These are phyloP conservation scores for Candida ortonii DNA, from an alignment of 805 yeast genomes.

Conservation along the genomic window DNA sequence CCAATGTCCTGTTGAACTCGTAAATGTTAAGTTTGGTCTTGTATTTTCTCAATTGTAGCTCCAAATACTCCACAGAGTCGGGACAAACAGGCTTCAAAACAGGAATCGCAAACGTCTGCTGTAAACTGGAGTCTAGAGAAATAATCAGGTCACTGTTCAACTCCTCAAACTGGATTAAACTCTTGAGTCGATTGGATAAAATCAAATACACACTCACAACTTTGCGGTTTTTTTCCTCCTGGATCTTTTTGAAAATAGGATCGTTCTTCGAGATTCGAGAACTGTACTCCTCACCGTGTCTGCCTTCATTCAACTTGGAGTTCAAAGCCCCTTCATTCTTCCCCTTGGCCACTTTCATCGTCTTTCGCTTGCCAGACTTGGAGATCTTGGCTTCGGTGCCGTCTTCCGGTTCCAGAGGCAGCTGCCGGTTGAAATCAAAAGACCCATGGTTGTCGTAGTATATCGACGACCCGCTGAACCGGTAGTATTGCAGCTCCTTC, in stretches of 20 bases:
- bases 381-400: constrained; percentile 1
- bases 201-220: constrained; percentile 39
- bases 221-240: constrained; percentile 19
- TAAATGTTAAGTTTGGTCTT: constrained; percentile 7
- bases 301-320: constrained; percentile 2
- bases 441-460: constrained; percentile 34
- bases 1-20: constrained; percentile 16
- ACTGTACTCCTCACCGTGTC: constrained; percentile 30
- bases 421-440: constrained; percentile 27
- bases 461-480: constrained; percentile 65
- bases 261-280: constrained; percentile 32
- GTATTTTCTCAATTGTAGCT: constrained; percentile 17
- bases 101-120: constrained; percentile 33
- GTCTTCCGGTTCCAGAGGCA: constrained; percentile 9
- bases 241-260: constrained; percentile 19
- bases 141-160: constrained; percentile 42
- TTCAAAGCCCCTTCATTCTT: neutral
- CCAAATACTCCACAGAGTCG: constrained; percentile 45
- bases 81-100: constrained; percentile 43
- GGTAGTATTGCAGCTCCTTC: constrained; percentile 51
- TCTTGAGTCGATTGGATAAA: constrained; percentile 43
- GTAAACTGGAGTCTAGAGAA: constrained; percentile 44
- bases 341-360: neutral
- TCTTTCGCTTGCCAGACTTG: neutral
- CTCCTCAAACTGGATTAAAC: constrained; percentile 32